A percentile compares a stretch with the other conserved stretches of the same genome.
Evolutionary conservation across 2,329 filamentous ascomycete species (phyloP).

Genomic region (Furcasterigmium furcatum): DNA sequence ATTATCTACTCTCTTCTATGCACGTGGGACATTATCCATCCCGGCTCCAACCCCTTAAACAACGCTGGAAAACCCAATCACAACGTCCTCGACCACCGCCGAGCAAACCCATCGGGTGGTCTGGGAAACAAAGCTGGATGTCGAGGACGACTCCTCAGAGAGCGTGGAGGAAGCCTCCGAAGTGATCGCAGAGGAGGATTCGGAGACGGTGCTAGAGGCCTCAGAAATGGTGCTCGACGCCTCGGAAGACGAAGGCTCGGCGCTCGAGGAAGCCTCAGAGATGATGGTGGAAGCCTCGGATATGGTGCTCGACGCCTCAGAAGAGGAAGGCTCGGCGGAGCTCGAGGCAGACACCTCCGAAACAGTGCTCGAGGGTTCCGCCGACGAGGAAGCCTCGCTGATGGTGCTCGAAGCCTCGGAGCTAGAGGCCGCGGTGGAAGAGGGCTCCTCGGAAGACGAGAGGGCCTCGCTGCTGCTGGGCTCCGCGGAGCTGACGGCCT

Average conservation of each 20-base stretch:
- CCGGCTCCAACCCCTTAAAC: too few species aligned
- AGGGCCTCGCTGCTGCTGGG: slow-evolving; percentile 6
- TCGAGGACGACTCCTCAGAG: not conserved
- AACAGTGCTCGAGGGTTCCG: not conserved
- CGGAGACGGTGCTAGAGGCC: too few species aligned
- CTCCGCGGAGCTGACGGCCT: slow-evolving; percentile 4
- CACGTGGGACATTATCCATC: too few species aligned
- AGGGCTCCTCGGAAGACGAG: not conserved
- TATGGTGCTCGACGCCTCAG: not conserved
- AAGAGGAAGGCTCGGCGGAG: not conserved
- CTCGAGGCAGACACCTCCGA: slow-evolving; percentile 4
- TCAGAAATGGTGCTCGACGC: not conserved
- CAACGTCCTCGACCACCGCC: not conserved
- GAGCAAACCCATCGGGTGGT: not conserved
- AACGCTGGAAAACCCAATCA: not conserved
- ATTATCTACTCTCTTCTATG: too few species aligned
- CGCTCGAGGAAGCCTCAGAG: slow-evolving; percentile 1
- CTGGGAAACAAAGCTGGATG: not conserved
- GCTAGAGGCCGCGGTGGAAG: slow-evolving; percentile 3
- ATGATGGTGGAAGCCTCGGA: slow-evolving; percentile 5
- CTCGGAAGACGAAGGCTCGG: not conserved
- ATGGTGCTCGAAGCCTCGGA: slow-evolving; percentile 1
- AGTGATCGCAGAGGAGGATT: not conserved
- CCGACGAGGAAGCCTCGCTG: not conserved
- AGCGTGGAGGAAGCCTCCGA: not conserved